Base-by-base conservation (phyloP, 2,329 filamentous ascomycete species). In the Cladosporium sp. region DNA sequence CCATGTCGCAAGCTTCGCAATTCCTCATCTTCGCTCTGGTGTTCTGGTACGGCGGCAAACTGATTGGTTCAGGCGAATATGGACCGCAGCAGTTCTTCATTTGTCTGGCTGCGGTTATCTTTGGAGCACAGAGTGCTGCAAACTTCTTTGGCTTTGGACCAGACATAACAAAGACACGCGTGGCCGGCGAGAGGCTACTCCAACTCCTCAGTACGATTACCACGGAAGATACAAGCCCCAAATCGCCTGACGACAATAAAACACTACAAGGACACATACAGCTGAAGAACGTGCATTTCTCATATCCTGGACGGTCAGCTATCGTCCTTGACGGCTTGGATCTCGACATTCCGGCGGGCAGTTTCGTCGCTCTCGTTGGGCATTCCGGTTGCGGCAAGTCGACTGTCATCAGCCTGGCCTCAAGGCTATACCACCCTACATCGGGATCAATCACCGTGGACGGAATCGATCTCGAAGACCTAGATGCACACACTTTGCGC, bases 321-420 rank as follows among this genome's bases (percentile, higher is more conserved):
- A 15, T 52, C 8, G 78, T 80, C 2, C 68, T 81, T n/a, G 72
- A 77, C 28, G 68, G 73, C 15, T 66, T 81, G 1, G 76, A 74
- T 1, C 69, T 81, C 4, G 67, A 70, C 6, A 77, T 77, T 59
- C 71, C 74, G 47, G 71, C 79, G 4, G 75, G 76, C 3, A 74
- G 91, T 73, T 92, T 91, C 72, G 88, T 86, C 0, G 90, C 88
- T 1, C 81, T 92, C 1, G 89, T 92, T 4, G 90, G 90, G 1
- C 84, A 89, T 0, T 89, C 87, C 0, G 89, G 89, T 0, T 90
- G 88, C 66, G 90, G 90, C 38, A 92, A 93, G 79, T 90, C 88
- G 0, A 92, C 87, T 15, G 87, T 92, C 51, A 86, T 94, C 47
- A 79, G 80, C 2, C 79, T 87, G 2, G 78, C 87, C 11, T 82